A percentile compares a stretch with the other conserved stretches of the same genome.
phyloP scores from a whole-genome alignment of 1,284 basidiomycete species.

The Papiliotrema terrestris region DNA sequence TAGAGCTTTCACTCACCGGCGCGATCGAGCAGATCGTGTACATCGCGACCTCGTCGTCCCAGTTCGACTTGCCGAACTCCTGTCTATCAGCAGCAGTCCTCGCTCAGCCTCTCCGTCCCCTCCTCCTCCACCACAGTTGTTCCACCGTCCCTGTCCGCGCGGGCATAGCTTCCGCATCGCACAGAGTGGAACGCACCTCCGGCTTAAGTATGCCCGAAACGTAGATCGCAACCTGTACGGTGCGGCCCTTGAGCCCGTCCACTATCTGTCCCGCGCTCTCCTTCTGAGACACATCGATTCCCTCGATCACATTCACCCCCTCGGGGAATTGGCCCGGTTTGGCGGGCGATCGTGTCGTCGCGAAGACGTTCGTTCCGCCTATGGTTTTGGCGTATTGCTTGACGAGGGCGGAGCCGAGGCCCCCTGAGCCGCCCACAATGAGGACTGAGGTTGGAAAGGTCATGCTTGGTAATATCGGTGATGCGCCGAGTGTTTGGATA shows the following conservation, averaged over 20 bases:
- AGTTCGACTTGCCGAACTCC: slow-evolving; percentile 49
- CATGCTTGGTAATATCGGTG: too few species aligned
- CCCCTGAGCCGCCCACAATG: slow-evolving; percentile 51
- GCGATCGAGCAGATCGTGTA: slow-evolving; percentile 53
- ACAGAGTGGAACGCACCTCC: slow-evolving; percentile 50
- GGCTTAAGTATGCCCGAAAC: slow-evolving; percentile 51
- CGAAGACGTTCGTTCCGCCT: slow-evolving; percentile 39
- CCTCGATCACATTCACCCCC: slow-evolving; percentile 45
- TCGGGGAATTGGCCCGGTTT: slow-evolving; percentile 30
- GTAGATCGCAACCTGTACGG: slow-evolving; percentile 49
- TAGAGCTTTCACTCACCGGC: slow-evolving; percentile 26
- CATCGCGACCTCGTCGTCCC: slow-evolving; percentile 51
- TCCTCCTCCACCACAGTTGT: background rate
- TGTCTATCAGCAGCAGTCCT: slow-evolving; percentile 22
- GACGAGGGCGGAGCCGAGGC: slow-evolving; percentile 52
- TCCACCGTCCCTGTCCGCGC: too few species aligned
- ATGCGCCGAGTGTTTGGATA: too few species aligned
- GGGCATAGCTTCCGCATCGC: too few species aligned
- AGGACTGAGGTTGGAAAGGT: slow-evolving; percentile 18
- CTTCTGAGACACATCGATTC: slow-evolving; percentile 48
- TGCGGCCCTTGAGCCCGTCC: slow-evolving; percentile 37
- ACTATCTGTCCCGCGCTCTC: slow-evolving; percentile 48
- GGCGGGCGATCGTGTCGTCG: slow-evolving; percentile 46
- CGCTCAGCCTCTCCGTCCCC: background rate
- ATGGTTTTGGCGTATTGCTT: slow-evolving; percentile 26